Base-by-base conservation (phyloP, 164 flowering plant genomes). In the Sedum album region DNA sequence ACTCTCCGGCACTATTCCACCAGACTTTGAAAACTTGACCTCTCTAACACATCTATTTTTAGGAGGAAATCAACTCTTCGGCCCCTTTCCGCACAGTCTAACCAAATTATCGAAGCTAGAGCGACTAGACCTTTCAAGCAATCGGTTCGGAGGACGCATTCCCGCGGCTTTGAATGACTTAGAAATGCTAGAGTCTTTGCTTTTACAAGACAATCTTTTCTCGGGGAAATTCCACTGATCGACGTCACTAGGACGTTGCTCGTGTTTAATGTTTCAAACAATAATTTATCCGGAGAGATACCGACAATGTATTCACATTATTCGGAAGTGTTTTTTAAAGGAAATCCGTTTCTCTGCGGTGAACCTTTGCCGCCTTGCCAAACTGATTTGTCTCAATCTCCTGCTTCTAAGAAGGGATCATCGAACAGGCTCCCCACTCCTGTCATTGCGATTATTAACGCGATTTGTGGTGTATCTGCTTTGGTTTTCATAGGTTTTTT, bases 341-440 rank as follows among this genome's bases (percentile, higher is more conserved):
- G 89, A 0, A 94, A 94, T 73, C 14, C 78, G 8, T 69, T 77
- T 73, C 87, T 94, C 51, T 94, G 98, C 70, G 98, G 97, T 11
- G 64, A 39, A 0, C 98, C 98, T 14, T 66, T 94, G 49, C 70
- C 69, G 0, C 73, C 86, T 6, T 94, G 98, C 70, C 79, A 26
- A 67, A 84, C 82, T 71, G 84, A 84, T 0, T n/a, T n/a, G n/a
- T 87, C 89, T 1, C 18, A 0, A 4, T 18, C 15, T 4, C 11
- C 15, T 44, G 1, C 18, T 44, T n/a, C n/a, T n/a, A n/a, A n/a
- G n/a, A 44, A 44, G 48, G 48, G 17, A 44, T 14, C 48, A n/a
- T n/a, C n/a, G 3, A 17, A 44, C 15, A 44, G 18, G 48, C 48
- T 44, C 15, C 48, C 48, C 4, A 44, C 48, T 1, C 48, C 11